phyloP scores from a whole-genome alignment of 352 stramenopile genomes.

The Pythium sukuiense region DNA sequence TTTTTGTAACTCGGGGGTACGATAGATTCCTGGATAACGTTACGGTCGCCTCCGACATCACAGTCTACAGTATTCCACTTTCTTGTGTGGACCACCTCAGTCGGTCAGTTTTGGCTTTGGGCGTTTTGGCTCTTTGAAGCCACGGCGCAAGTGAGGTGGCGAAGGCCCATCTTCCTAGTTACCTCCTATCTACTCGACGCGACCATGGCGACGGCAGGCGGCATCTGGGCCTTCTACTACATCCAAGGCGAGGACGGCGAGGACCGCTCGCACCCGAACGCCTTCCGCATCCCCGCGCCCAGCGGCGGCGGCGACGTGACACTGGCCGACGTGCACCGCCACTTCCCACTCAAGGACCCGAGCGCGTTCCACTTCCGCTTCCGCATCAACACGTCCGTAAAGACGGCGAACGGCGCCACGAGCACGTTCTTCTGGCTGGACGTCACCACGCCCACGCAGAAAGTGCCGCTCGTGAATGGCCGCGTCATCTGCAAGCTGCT shows the following conservation, averaged over 20 bases:
- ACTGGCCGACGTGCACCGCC: conserved; percentile 62
- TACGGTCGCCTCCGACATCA: neutral
- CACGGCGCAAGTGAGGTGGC: neutral
- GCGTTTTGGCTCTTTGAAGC: conserved; percentile 10
- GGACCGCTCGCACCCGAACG: conserved; percentile 80
- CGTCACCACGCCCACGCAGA: conserved; percentile 48
- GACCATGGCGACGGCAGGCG: conserved; percentile 28
- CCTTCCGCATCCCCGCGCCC: conserved; percentile 57
- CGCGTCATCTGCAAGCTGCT: conserved; percentile 85
- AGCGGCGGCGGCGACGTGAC: conserved; percentile 48
- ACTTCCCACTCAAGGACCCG: conserved; percentile 59
- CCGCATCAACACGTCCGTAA: conserved; percentile 59
- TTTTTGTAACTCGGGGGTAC: neutral
- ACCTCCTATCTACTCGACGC: neutral
- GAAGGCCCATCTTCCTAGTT: neutral
- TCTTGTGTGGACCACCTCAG: neutral
- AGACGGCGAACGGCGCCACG: conserved; percentile 33
- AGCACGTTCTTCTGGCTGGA: conserved; percentile 85
- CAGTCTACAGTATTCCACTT: neutral
- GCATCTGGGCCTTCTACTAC: conserved; percentile 86
- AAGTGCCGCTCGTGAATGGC: conserved; percentile 73
- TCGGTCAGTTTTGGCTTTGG: neutral
- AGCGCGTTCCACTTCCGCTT: conserved; percentile 83
- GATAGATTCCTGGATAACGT: neutral
- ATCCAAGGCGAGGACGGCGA: conserved; percentile 86